Evolutionary conservation across 345 rosid genomes (phyloP).

Genomic region (Trapa bicornis): DNA sequence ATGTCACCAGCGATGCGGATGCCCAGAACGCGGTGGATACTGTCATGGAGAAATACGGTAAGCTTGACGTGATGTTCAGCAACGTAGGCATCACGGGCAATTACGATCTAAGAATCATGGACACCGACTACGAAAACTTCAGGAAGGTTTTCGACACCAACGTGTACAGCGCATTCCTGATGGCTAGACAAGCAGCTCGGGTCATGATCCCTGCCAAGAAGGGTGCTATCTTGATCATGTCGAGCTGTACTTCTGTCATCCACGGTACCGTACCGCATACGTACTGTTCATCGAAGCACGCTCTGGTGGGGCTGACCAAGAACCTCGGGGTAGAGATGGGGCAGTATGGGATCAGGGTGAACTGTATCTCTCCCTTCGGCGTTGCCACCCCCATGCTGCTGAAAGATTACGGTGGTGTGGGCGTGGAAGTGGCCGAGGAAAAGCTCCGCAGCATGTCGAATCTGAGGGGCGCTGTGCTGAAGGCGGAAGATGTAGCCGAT

Average conservation of each 20-base stretch:
- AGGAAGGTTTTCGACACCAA: slow-evolving; percentile 2
- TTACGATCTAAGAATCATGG: neutral
- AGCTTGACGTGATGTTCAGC: slow-evolving; percentile 14
- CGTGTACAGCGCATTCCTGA: neutral
- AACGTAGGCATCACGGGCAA: slow-evolving; percentile 5
- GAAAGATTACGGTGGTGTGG: slow-evolving; percentile 33
- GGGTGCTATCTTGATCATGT: neutral
- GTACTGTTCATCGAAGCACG: neutral
- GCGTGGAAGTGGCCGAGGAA: slow-evolving; percentile 23
- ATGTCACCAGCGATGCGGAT: slow-evolving; percentile 13
- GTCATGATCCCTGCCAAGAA: neutral
- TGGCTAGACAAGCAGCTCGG: slow-evolving; percentile 3
- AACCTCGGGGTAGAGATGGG: neutral
- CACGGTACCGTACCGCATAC: neutral
- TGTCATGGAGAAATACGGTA: slow-evolving; percentile 1
- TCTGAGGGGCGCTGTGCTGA: neutral
- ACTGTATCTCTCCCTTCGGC: slow-evolving; percentile 81
- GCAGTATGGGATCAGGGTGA: slow-evolving; percentile 57
- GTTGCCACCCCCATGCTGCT: slow-evolving; percentile 73
- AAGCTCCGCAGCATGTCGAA: slow-evolving; percentile 19
- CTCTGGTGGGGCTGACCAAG: neutral
- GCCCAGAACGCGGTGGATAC: slow-evolving; percentile 5
- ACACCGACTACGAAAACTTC: neutral
- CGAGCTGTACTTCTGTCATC: neutral
- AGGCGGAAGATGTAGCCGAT: neutral